Conservation (phyloP, 257 asterid species). For the Mentha longifolia region DNA sequence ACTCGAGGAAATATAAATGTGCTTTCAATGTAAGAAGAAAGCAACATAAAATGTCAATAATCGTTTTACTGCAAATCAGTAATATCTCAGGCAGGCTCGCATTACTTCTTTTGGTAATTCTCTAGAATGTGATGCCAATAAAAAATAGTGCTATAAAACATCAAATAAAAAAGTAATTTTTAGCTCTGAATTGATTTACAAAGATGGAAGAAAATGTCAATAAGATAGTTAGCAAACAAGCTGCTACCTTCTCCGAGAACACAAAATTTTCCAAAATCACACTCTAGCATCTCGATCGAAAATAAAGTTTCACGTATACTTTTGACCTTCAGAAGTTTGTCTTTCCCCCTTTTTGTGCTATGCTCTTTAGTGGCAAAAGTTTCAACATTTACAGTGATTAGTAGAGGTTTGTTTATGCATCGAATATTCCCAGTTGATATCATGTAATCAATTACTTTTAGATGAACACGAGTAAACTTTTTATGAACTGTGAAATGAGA, state of each 20-base stretch:
- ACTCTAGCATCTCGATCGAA: slow-evolving; percentile 4
- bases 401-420: neutral
- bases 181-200: neutral
- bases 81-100: neutral
- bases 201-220: neutral
- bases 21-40: slow-evolving; percentile 11
- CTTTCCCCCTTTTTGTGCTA: neutral
- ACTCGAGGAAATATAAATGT: too few species aligned
- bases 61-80: neutral
- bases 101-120: neutral
- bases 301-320: neutral
- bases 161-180: neutral
- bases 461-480: neutral
- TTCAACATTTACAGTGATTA: neutral
- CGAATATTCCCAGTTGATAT: neutral
- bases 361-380: slow-evolving; percentile 3
- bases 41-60: slow-evolving; percentile 8
- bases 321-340: neutral
- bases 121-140: slow-evolving; percentile 6
- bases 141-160: neutral
- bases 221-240: slow-evolving; percentile 1
- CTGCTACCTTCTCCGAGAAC: neutral
- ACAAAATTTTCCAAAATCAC: neutral
- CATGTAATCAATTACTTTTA: neutral
- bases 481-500: neutral